A percentile compares a stretch with the other conserved stretches of the same genome.
Evolutionary conservation across 2,329 filamentous ascomycete genomes (phyloP).

Genomic region (Daldinia sp.): DNA sequence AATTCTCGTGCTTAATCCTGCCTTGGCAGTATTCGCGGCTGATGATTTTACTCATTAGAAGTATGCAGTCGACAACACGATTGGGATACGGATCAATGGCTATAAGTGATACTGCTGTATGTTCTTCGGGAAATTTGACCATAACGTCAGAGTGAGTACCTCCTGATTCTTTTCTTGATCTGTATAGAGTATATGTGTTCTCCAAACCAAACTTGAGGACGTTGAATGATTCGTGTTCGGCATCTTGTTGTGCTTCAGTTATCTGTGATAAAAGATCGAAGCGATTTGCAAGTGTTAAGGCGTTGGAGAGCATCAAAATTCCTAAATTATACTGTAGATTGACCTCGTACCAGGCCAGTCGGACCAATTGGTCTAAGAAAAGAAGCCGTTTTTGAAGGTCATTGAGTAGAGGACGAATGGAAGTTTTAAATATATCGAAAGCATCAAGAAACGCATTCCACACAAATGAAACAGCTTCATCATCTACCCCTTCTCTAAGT

Average conservation of each 20-base stretch:
- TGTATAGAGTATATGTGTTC: conserved; percentile 16
- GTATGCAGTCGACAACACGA: background rate
- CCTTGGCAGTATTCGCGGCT: background rate
- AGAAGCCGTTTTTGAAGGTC: background rate
- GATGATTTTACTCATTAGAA: background rate
- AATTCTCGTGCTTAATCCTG: background rate
- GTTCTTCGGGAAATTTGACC: background rate
- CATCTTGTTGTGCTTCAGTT: conserved; percentile 10
- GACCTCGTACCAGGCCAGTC: background rate
- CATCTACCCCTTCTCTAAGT: conserved; percentile 24
- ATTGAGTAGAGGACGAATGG: background rate
- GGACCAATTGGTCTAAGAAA: background rate
- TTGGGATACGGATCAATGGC: background rate
- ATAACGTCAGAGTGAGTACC: background rate
- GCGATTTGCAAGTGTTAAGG: background rate
- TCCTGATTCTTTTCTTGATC: background rate
- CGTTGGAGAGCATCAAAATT: background rate
- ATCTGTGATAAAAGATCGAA: background rate
- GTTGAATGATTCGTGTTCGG: conserved; percentile 25
- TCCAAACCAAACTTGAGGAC: conserved; percentile 26
- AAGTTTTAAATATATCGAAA: background rate
- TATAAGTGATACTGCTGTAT: background rate
- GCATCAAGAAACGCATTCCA: conserved; percentile 2
- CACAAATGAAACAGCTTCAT: conserved; percentile 17
- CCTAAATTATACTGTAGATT: background rate